A percentile compares a stretch with the other conserved stretches of the same genome.
Evolutionary conservation across 2,329 filamentous ascomycete species (phyloP).

Genomic region (Aspergillus sojae): DNA sequence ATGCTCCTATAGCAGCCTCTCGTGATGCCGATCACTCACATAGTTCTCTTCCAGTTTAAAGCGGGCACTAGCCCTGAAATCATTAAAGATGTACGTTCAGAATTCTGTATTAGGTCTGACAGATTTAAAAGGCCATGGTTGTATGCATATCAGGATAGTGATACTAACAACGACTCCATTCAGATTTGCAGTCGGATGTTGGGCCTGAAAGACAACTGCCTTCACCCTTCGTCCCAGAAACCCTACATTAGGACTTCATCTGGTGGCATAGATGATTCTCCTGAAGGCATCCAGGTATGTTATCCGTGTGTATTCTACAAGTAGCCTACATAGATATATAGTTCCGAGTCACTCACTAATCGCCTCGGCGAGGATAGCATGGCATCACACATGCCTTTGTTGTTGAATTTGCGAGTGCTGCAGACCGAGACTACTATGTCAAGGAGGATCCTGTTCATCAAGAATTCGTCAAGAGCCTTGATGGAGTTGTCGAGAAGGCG

Average conservation of each 20-base stretch:
- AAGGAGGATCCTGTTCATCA: constrained; percentile 65
- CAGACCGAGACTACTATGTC: constrained; percentile 71
- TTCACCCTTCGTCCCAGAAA: constrained; percentile 60
- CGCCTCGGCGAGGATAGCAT: constrained; percentile 43
- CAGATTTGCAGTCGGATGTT: constrained; percentile 62
- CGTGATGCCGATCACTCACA: constrained; percentile 58
- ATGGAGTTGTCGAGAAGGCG: constrained; percentile 34
- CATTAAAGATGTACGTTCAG: constrained; percentile 56
- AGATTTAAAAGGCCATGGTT: background rate
- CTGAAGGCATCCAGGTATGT: constrained; percentile 62
- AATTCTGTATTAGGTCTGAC: background rate
- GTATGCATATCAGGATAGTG: background rate
- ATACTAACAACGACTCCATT: background rate
- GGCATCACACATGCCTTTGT: constrained; percentile 72
- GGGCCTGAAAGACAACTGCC: constrained; percentile 58
- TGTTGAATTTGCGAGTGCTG: constrained; percentile 63
- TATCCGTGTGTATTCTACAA: background rate
- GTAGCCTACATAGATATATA: background rate
- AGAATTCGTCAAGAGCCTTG: constrained; percentile 56
- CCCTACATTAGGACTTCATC: constrained; percentile 63
- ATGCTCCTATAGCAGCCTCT: background rate
- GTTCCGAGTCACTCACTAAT: background rate
- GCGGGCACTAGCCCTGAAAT: constrained; percentile 50
- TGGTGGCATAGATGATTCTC: constrained; percentile 65
- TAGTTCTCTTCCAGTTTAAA: constrained; percentile 70